Conservation (phyloP, 2,329 filamentous ascomycete genomes). For the Pseudodiploospora longispora region DNA sequence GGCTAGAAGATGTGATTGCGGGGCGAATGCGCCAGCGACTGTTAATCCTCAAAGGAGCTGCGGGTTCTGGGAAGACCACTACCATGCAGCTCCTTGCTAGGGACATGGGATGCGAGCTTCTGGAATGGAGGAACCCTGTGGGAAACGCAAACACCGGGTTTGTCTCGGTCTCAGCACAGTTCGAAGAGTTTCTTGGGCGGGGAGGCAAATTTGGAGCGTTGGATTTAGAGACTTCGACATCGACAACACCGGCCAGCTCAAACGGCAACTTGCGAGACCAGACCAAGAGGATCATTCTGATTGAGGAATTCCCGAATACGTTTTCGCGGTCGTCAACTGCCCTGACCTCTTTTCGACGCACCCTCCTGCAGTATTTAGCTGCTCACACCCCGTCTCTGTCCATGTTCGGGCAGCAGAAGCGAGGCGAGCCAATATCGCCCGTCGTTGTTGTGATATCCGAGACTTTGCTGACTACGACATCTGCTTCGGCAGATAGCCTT, state of each 20-base stretch:
- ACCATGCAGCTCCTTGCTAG: slow-evolving; percentile 71
- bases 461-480: slow-evolving; percentile 76
- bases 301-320: slow-evolving; percentile 78
- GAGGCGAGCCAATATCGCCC: slow-evolving; percentile 50
- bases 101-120: slow-evolving; percentile 65
- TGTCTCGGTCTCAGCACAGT: slow-evolving; percentile 67
- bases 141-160: slow-evolving; percentile 52
- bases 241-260: slow-evolving; percentile 17
- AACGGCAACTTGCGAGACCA: slow-evolving; percentile 12
- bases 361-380: slow-evolving; percentile 68
- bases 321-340: slow-evolving; percentile 57
- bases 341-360: slow-evolving; percentile 63
- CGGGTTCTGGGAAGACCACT: slow-evolving; percentile 88
- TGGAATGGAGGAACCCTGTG: slow-evolving; percentile 86
- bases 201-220: slow-evolving; percentile 74
- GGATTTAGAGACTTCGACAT: slow-evolving; percentile 31
- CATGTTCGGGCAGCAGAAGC: slow-evolving; percentile 34
- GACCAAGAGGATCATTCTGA: slow-evolving; percentile 53
- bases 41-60: slow-evolving; percentile 79
- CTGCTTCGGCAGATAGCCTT: slow-evolving; percentile 80
- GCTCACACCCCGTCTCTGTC: slow-evolving; percentile 52
- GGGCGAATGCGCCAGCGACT: slow-evolving; percentile 62
- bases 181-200: slow-evolving; percentile 83
- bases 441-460: slow-evolving; percentile 89
- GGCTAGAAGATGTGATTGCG: slow-evolving; percentile 67